Percentiles rank a stretch among this genome's conserved stretches.
These are phyloP conservation scores for Fragilaria radians DNA, from an alignment of 108 stramenopile species.

Conservation along the genomic window DNA sequence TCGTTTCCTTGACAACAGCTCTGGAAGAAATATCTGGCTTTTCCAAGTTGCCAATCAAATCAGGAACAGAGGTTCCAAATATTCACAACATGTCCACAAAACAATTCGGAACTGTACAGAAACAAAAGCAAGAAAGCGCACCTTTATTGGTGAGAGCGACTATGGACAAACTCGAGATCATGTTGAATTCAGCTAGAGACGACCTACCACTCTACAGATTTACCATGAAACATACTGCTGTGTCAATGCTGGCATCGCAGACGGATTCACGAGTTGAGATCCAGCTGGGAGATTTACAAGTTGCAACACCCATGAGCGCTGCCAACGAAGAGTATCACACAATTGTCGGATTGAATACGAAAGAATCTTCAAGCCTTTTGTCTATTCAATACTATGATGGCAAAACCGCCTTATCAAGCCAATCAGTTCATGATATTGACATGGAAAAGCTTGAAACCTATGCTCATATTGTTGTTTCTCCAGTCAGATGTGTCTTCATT, in stretches of 20 bases:
- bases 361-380: slow-evolving; percentile 53
- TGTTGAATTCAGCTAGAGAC: slow-evolving; percentile 66
- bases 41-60: background rate
- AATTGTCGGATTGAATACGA: slow-evolving; percentile 67
- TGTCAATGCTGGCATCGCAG: slow-evolving; percentile 22
- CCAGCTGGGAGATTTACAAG: slow-evolving; percentile 54
- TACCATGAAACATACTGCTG: slow-evolving; percentile 49
- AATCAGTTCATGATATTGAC: slow-evolving; percentile 19
- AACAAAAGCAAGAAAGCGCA: background rate
- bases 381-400: slow-evolving; percentile 59
- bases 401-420: slow-evolving; percentile 28
- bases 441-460: slow-evolving; percentile 40
- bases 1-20: slow-evolving; percentile 29
- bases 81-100: background rate
- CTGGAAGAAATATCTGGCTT: background rate
- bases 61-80: background rate
- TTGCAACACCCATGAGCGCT: slow-evolving; percentile 28
- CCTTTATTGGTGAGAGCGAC: slow-evolving; percentile 43
- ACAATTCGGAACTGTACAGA: background rate
- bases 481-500: slow-evolving; percentile 70
- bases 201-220: slow-evolving; percentile 69
- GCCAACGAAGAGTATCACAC: slow-evolving; percentile 36
- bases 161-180: slow-evolving; percentile 65
- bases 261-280: slow-evolving; percentile 27
- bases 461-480: slow-evolving; percentile 61